Base-by-base conservation (phyloP, 192 early-diverging fungal species). In the Mortierella alpina region DNA sequence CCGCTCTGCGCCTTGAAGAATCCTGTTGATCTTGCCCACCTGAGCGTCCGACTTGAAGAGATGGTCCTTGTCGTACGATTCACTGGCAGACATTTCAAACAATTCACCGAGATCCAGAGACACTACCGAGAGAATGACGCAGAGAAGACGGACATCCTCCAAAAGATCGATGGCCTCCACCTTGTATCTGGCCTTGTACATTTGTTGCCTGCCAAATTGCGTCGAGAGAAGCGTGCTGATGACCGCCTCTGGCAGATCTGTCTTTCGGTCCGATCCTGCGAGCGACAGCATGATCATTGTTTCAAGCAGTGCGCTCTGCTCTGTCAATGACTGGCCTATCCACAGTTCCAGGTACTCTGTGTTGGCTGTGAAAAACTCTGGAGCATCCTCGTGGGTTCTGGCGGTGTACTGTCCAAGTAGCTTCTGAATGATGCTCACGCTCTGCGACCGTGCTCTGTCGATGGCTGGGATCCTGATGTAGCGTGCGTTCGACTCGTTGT, bases 301-400 rank as follows among this genome's bases (percentile, higher is more conserved):
- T 47, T 87, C 86, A 20, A 87, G 48, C 9, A 87, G 51, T 5
- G 75, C 73, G n/a, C 73, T 74, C 55, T 87, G 84, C 51, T 87
- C 86, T 15, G 63, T 78, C 22, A 87, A 48, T 2, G 67, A 73
- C 40, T 87, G 86, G 14, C 72, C 71, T 44, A 83, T 83, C 82
- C 82, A 85, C 12, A 72, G 59, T 5, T 60, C 61, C 12, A 77
- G 39, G 31, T 71, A 71, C 3, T 63, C 65, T 7, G 78, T 8
- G 13, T 67, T 63, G n/a, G 62, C 41, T 2, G 61, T 45, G 10
- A 83, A 77, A 23, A 68, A 71, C 1, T 72, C 65, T 20, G 83
- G 75, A 14, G 81, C 80, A 9, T 51, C 49, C 39, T 63, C 61
- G 9, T 66, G 54, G 18, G 71, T 65, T 5, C 72, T 63, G 12